phyloP scores from a whole-genome alignment of 768 basidiomycete species.

The Pleurotus pulmonarius region DNA sequence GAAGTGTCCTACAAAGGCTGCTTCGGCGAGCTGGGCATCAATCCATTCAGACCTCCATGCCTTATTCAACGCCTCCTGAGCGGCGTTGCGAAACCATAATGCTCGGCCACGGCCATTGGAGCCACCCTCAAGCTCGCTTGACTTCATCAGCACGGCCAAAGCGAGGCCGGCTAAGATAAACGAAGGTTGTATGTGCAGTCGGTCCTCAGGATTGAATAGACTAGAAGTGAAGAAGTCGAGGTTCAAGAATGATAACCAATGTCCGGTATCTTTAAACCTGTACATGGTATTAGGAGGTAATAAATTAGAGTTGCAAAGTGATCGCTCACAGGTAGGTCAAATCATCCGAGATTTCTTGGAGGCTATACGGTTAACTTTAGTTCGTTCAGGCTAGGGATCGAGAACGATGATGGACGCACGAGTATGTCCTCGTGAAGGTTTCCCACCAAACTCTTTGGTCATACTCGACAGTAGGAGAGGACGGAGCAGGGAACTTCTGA shows the following conservation, averaged over 20 bases:
- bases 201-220: conserved; percentile 48
- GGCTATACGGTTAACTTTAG: conserved; percentile 22
- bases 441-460: conserved; percentile 43
- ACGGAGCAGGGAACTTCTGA: conserved; percentile 30
- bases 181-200: conserved; percentile 62
- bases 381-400: neutral
- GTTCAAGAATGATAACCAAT: conserved; percentile 71
- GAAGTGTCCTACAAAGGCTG: conserved; percentile 51
- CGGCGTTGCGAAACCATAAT: conserved; percentile 50
- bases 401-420: conserved; percentile 24
- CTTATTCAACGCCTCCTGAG: conserved; percentile 48
- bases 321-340: conserved; percentile 46
- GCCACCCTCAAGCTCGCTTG: conserved; percentile 62
- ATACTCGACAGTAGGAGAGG: conserved; percentile 27
- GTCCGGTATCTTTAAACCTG: conserved; percentile 62
- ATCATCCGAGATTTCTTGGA: conserved; percentile 47
- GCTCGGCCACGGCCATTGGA: conserved; percentile 54
- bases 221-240: conserved; percentile 48
- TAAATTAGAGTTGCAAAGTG: neutral
- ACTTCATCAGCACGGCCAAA: conserved; percentile 67
- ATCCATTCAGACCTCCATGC: conserved; percentile 50
- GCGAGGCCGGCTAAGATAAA: conserved; percentile 68
- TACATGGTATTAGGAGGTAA: neutral
- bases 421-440: conserved; percentile 30
- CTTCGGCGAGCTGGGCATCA: conserved; percentile 66